Percentiles rank a stretch among this genome's conserved stretches.
Conservation (phyloP, 2,329 filamentous ascomycete genomes). For the Alternaria alternata region DNA sequence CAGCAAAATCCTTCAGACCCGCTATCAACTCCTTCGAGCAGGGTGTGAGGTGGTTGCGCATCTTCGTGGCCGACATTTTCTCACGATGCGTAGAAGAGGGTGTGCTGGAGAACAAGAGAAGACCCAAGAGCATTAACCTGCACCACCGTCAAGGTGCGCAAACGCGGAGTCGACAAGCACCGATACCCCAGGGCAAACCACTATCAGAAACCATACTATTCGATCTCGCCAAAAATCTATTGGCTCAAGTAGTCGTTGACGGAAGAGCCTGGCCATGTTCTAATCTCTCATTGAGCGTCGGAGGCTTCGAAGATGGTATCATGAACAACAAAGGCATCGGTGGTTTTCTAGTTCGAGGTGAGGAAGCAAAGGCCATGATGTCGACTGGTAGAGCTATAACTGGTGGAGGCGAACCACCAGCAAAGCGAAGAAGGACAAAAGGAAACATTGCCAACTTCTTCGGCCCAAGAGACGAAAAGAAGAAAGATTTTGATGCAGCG, state of each 20-base stretch:
- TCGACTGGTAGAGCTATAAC: slow-evolving; percentile 22
- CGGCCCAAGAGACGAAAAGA: slow-evolving; percentile 39
- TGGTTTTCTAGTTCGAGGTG: slow-evolving; percentile 77
- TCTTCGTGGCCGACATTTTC: slow-evolving; percentile 92
- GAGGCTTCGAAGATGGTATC: slow-evolving; percentile 90
- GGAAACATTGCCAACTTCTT: slow-evolving; percentile 52
- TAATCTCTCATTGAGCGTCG: slow-evolving; percentile 88
- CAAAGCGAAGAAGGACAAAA: slow-evolving; percentile 44
- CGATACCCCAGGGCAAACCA: slow-evolving; percentile 77
- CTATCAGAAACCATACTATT: slow-evolving; percentile 78
- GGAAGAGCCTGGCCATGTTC: slow-evolving; percentile 87
- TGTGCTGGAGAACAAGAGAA: slow-evolving; percentile 82
- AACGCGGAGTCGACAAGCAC: slow-evolving; percentile 75
- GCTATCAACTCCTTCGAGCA: slow-evolving; percentile 80
- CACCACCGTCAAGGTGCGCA: slow-evolving; percentile 80
- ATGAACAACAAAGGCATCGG: slow-evolving; percentile 86
- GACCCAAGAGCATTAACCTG: slow-evolving; percentile 85
- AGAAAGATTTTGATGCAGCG: slow-evolving; percentile 45
- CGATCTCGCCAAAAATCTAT: slow-evolving; percentile 76
- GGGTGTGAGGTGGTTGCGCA: slow-evolving; percentile 83
- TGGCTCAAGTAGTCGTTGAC: slow-evolving; percentile 80
- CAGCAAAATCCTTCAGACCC: slow-evolving; percentile 92
- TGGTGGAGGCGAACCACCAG: slow-evolving; percentile 31
- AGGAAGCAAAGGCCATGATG: slow-evolving; percentile 61
- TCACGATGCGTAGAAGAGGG: slow-evolving; percentile 90